These are phyloP conservation scores for Sphaerosporella brunnea DNA, from an alignment of 495 filamentous ascomycete species.

Conservation along the genomic window DNA sequence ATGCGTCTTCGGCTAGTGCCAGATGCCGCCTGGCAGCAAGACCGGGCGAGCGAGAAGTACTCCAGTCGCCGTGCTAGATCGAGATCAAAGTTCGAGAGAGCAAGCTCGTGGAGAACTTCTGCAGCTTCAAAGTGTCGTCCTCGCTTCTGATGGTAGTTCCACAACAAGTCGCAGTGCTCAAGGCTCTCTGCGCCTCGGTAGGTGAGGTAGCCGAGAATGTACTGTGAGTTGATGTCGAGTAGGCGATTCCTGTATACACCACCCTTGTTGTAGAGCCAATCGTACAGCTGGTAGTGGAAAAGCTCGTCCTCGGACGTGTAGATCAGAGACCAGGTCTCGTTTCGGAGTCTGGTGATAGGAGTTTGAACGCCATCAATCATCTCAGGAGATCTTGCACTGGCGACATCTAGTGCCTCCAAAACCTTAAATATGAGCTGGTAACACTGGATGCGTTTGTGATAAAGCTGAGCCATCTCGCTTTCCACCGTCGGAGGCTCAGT, in stretches of 20 bases:
- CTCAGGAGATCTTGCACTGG: conserved; percentile 45
- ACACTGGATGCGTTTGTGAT: conserved; percentile 53
- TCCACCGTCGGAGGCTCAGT: conserved; percentile 36
- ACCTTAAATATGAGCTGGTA: conserved; percentile 69
- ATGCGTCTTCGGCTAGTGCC: conserved; percentile 23
- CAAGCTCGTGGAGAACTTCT: conserved; percentile 64
- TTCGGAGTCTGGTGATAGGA: conserved; percentile 51
- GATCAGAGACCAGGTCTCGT: conserved; percentile 75
- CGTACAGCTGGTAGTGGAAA: conserved; percentile 86
- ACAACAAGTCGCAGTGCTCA: conserved; percentile 75
- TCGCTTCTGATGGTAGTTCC: conserved; percentile 67
- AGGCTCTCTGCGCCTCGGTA: conserved; percentile 49
- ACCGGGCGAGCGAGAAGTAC: conserved; percentile 71
- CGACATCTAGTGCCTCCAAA: conserved; percentile 55
- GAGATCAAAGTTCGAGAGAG: conserved; percentile 58
- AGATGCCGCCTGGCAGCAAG: conserved; percentile 19
- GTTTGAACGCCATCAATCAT: conserved; percentile 62
- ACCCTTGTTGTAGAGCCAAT: conserved; percentile 78
- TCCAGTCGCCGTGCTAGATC: conserved; percentile 63
- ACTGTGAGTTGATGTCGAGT: conserved; percentile 61
- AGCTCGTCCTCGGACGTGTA: conserved; percentile 73
- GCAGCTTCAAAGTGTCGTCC: conserved; percentile 70
- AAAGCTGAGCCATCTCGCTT: conserved; percentile 37
- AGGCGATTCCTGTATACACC: conserved; percentile 53
- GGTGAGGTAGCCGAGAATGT: conserved; percentile 72